A percentile compares a stretch with the other conserved stretches of the same genome.
Evolutionary conservation across 2,329 filamentous ascomycete species (phyloP).

Genomic region (Fusarium longipes): DNA sequence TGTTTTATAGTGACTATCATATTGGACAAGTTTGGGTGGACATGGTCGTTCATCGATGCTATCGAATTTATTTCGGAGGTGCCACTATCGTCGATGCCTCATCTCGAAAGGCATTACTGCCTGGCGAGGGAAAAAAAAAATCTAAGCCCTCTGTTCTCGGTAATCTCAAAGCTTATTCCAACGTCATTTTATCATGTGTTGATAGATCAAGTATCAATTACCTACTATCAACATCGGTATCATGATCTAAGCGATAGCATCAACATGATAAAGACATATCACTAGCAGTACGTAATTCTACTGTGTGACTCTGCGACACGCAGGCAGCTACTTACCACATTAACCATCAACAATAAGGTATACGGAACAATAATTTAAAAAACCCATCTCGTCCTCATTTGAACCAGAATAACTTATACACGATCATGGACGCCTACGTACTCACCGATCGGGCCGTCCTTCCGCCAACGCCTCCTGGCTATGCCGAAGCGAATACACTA

Average conservation of each 20-base stretch:
- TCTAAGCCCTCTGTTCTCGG: neutral
- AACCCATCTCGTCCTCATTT: neutral
- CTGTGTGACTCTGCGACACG: too few relatives aligned
- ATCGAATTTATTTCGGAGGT: too few relatives aligned
- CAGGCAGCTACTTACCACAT: too few relatives aligned
- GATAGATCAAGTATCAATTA: too few relatives aligned
- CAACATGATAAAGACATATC: neutral
- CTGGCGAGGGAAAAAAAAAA: neutral
- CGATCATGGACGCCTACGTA: neutral
- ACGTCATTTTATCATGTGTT: conserved; percentile 19
- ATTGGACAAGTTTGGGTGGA: neutral
- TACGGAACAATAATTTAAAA: neutral
- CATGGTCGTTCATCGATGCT: too few relatives aligned
- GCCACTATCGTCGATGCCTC: neutral
- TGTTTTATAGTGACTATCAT: too few relatives aligned
- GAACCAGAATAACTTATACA: neutral
- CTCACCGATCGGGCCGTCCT: neutral
- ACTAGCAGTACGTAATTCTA: neutral
- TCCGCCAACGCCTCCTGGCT: neutral
- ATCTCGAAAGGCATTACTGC: conserved; percentile 5
- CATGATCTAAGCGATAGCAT: too few relatives aligned
- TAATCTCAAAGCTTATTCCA: conserved; percentile 35
- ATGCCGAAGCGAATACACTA: neutral
- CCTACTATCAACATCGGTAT: neutral
- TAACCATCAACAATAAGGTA: too few relatives aligned